phyloP scores from a whole-genome alignment of 2,329 filamentous ascomycete genomes.

The Colletotrichum echinochloae region DNA sequence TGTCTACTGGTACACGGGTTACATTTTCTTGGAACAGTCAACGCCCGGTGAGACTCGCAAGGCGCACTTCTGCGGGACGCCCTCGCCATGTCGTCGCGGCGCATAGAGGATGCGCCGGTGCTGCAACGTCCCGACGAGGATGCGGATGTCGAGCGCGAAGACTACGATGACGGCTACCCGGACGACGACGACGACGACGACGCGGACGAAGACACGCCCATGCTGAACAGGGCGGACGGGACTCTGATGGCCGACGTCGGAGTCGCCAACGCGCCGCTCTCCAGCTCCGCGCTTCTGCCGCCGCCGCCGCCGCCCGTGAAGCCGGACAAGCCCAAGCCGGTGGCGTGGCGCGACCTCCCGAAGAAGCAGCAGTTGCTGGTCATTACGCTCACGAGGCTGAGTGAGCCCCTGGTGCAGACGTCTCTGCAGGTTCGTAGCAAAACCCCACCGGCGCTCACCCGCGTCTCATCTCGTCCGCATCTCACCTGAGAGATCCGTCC shows the following conservation, averaged over 20 bases:
- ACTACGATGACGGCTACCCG: neutral
- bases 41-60: neutral
- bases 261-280: constrained; percentile 19
- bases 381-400: constrained; percentile 81
- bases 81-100: constrained; percentile 3
- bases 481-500: neutral
- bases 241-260: constrained; percentile 18
- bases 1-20: neutral
- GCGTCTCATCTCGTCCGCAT: neutral
- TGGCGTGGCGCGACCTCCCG: constrained; percentile 80
- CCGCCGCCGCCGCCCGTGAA: constrained; percentile 18
- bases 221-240: constrained; percentile 7
- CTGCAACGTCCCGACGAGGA: constrained; percentile 24
- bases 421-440: constrained; percentile 63
- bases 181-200: constrained; percentile 10
- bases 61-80: neutral
- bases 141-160: constrained; percentile 23
- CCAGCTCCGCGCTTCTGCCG: neutral
- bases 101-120: constrained; percentile 14
- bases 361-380: constrained; percentile 82
- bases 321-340: constrained; percentile 52
- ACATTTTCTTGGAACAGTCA: neutral
- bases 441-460: neutral
- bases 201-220: constrained; percentile 14
- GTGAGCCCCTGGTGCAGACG: constrained; percentile 85